Evolutionary conservation across 352 stramenopile genomes (phyloP).

Genomic region (Phytophthora aleatoria): DNA sequence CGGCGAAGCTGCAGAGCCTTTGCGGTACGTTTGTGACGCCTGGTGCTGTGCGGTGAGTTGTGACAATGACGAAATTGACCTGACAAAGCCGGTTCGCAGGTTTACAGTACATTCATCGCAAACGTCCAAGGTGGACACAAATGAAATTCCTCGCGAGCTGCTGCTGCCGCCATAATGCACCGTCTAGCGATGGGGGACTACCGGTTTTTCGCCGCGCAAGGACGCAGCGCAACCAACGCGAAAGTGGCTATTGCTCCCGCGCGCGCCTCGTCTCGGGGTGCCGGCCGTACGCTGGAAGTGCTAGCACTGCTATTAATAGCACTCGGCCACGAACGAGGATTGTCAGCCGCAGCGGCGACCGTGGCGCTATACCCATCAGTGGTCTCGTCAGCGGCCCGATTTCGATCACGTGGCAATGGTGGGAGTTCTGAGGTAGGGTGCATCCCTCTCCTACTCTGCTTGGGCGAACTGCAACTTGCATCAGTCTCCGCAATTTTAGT

Average conservation of each 20-base stretch:
- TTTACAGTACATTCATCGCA: conserved; percentile 11
- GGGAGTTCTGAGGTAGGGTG: conserved; percentile 18
- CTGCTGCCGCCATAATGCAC: not conserved
- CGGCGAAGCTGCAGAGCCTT: conserved; percentile 14
- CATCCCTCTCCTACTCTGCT: conserved; percentile 20
- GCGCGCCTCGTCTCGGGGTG: too few species aligned
- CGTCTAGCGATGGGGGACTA: conserved; percentile 5
- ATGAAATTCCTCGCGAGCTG: conserved; percentile 28
- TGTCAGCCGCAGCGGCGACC: too few species aligned
- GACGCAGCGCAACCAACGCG: not conserved
- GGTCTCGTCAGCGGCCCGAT: not conserved
- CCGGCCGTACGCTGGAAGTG: too few species aligned
- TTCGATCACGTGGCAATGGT: conserved; percentile 33
- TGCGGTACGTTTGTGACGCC: conserved; percentile 16
- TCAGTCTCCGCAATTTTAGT: not conserved
- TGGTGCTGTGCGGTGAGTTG: conserved; percentile 14
- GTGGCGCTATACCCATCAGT: conserved; percentile 18
- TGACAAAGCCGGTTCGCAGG: conserved; percentile 16
- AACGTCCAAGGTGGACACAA: conserved; percentile 31
- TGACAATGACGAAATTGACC: conserved; percentile 9
- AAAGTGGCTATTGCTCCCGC: not conserved
- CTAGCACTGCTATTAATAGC: too few species aligned
- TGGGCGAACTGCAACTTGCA: conserved; percentile 19
- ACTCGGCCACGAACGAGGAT: too few species aligned
- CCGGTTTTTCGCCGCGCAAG: not conserved